phyloP scores from a whole-genome alignment of 768 basidiomycete species.

The Collybia nuda region DNA sequence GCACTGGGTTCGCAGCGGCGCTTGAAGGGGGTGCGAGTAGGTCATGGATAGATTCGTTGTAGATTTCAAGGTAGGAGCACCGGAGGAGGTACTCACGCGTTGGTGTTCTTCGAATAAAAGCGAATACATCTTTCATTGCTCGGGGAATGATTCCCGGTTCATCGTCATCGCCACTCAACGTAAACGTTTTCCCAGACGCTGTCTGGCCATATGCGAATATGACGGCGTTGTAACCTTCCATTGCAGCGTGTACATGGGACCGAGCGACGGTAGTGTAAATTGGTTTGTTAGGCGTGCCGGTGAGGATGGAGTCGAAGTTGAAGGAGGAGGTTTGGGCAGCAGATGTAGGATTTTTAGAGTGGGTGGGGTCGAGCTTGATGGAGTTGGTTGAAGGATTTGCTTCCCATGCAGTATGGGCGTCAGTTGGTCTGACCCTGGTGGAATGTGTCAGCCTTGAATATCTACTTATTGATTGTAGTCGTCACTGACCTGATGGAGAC shows the following conservation, averaged over 20 bases:
- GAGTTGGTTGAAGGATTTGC: conserved; percentile 39
- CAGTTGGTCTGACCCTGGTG: conserved; percentile 65
- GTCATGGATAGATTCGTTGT: conserved; percentile 90
- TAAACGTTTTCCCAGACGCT: conserved; percentile 58
- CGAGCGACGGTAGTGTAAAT: conserved; percentile 75
- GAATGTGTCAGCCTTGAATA: conserved; percentile 2
- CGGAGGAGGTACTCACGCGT: conserved; percentile 90
- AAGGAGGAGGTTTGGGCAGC: conserved; percentile 38
- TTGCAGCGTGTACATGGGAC: conserved; percentile 84
- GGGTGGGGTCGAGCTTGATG: conserved; percentile 62
- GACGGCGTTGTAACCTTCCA: conserved; percentile 96
- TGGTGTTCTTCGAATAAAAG: conserved; percentile 73
- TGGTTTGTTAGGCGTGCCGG: conserved; percentile 76
- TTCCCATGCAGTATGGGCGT: conserved; percentile 56
- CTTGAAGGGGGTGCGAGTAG: conserved; percentile 71
- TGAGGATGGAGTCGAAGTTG: conserved; percentile 75
- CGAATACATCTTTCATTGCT: conserved; percentile 90
- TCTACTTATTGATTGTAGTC: too few species aligned
- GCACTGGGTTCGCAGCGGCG: conserved; percentile 58
- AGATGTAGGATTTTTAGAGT: conserved; percentile 44
- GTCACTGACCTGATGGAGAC: conserved; percentile 70
- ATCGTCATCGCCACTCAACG: conserved; percentile 69
- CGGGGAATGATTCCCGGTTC: conserved; percentile 96
- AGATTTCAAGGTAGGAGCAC: conserved; percentile 96
- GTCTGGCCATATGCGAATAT: conserved; percentile 96